Evolutionary conservation across 257 asterid species (phyloP).

Genomic region (Ballota nigra): DNA sequence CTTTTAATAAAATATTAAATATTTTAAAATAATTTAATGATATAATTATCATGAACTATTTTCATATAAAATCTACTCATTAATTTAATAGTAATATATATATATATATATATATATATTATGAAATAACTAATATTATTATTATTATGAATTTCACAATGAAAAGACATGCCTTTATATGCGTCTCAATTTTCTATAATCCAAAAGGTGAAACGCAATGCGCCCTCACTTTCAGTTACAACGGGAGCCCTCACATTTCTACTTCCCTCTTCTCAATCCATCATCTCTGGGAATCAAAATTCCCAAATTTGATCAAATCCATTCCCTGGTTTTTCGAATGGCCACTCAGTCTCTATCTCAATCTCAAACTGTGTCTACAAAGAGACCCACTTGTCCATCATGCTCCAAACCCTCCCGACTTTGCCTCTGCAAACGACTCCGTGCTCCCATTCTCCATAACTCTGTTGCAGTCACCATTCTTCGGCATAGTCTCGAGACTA

Average conservation of each 20-base stretch:
- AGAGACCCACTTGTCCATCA: constrained; percentile 64
- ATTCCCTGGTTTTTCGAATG: constrained; percentile 40
- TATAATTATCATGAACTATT: no score
- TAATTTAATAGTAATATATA: no score
- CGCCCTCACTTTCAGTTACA: neutral
- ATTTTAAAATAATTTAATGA: no score
- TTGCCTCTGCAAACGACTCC: constrained; percentile 74
- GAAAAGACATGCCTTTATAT: no score
- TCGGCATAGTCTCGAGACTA: constrained; percentile 73
- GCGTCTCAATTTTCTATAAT: no score
- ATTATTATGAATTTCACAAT: no score
- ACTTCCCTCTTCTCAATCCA: constrained; percentile 26
- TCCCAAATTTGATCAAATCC: constrained; percentile 18
- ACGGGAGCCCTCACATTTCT: constrained; percentile 16
- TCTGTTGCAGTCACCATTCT: constrained; percentile 69
- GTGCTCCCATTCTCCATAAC: constrained; percentile 46
- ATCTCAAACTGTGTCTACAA: constrained; percentile 43
- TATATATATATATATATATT: no score
- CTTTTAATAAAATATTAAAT: no score
- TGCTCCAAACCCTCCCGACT: constrained; percentile 69
- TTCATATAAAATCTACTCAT: no score
- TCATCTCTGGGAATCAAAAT: constrained; percentile 11
- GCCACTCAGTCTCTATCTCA: constrained; percentile 43
- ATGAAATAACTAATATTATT: no score
- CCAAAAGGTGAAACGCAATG: constrained; percentile 10